Conservation (phyloP, 1,139 yeast species). For the Magnusiomyces clavatus region DNA sequence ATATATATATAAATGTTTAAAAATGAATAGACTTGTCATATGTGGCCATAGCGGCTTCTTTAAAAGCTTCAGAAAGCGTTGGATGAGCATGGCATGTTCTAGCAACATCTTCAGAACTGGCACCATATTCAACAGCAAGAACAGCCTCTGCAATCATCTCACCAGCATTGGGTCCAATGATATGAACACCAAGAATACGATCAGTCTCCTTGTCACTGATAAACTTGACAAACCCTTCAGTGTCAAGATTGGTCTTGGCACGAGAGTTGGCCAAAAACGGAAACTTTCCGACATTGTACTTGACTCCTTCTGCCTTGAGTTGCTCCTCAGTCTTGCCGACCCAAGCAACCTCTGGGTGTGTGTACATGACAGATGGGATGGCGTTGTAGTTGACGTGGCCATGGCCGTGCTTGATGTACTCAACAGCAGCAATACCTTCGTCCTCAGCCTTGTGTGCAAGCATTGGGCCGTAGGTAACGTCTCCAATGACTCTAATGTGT, state of each 20-base stretch:
- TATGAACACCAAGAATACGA: conserved; percentile 93
- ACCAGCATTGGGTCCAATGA: conserved; percentile 97
- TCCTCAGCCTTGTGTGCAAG: conserved; percentile 99
- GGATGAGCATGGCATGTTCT: conserved; percentile 99
- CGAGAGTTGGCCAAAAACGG: conserved; percentile 98
- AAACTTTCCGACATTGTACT: conserved; percentile 93
- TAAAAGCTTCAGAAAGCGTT: conserved; percentile 94
- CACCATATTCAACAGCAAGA: conserved; percentile 97
- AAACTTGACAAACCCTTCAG: conserved; percentile 96
- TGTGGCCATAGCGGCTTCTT: conserved; percentile 94
- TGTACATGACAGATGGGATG: conserved; percentile 97
- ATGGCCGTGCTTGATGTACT: conserved; percentile 83
- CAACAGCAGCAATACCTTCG: conserved; percentile 98
- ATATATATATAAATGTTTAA: conserved; percentile 29
- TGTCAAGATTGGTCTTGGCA: conserved; percentile 96
- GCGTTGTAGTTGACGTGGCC: conserved; percentile 98
- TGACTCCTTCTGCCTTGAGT: conserved; percentile 86
- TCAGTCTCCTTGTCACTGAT: conserved; percentile 96
- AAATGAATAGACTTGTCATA: conserved; percentile 85
- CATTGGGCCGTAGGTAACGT: conserved; percentile 98
- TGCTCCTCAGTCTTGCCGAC: conserved; percentile 96
- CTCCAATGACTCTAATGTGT: conserved; percentile 96
- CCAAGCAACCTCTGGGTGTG: conserved; percentile 99
- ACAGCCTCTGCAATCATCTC: conserved; percentile 99
- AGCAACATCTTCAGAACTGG: conserved; percentile 94